phyloP scores from a whole-genome alignment of 2,329 filamentous ascomycete species.

The Pseudonectria foliicola region DNA sequence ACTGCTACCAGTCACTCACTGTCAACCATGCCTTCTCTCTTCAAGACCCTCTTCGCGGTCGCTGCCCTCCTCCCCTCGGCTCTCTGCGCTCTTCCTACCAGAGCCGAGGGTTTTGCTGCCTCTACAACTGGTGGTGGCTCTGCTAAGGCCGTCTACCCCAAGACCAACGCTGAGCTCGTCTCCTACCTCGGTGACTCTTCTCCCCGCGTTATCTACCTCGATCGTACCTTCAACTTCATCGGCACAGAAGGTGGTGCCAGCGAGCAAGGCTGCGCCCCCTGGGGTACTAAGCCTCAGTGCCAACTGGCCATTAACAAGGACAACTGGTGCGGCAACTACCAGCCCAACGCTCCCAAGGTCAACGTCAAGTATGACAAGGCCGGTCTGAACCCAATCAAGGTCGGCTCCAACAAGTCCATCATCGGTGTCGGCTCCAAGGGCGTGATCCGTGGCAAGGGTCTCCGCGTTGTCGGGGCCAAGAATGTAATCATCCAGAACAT shows the following conservation, averaged over 20 bases:
- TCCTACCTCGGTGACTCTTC: constrained; percentile 48
- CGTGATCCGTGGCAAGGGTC: constrained; percentile 51
- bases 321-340: constrained; percentile 52
- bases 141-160: constrained; percentile 46
- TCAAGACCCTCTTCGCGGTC: constrained; percentile 8
- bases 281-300: constrained; percentile 44
- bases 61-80: constrained; percentile 19
- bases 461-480: constrained; percentile 39
- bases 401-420: constrained; percentile 51
- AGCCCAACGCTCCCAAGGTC: constrained; percentile 40
- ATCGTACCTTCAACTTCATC: constrained; percentile 49
- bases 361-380: constrained; percentile 45
- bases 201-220: constrained; percentile 51
- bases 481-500: constrained; percentile 58
- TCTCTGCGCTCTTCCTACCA: constrained; percentile 25
- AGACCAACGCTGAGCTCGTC: constrained; percentile 47
- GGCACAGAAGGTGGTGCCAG: constrained; percentile 46
- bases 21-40: constrained; percentile 2
- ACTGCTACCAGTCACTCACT: too few species aligned
- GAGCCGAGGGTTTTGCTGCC: constrained; percentile 36
- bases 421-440: constrained; percentile 45
- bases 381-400: constrained; percentile 40
- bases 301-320: constrained; percentile 56
- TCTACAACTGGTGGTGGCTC: constrained; percentile 55
- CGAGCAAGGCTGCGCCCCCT: constrained; percentile 50